Evolutionary conservation across 2,329 filamentous ascomycete genomes (phyloP), one percentile per base, ranked within the genome.

Genomic region (Scedosporium dehoogii): DNA sequence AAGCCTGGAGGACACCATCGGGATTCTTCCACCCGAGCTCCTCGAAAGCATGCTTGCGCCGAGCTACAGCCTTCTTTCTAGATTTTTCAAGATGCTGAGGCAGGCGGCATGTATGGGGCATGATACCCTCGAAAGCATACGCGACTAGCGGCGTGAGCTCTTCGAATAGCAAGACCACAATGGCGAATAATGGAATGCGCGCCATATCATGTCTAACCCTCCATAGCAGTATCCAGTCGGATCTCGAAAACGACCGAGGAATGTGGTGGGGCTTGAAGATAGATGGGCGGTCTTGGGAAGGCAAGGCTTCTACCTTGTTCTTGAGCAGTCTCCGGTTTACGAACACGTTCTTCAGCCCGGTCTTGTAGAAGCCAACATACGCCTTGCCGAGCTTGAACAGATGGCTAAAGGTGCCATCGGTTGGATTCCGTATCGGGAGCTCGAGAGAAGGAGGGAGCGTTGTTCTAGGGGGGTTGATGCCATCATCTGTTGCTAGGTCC

Each of bases 71-170:
- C 21, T 59, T 61, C 6, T 53, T 44, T 38, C 61, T 60, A n/a
- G 59, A 56, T 66, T 81, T 79, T 60, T 83, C 75, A 64, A 85
- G 74, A 75, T 97, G 93, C 46, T 76, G 78, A 0, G 93, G 93
- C 63, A 97, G 89, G 10, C 91, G 84, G 73, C 93, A 97, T 0
- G 91, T 88, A 68, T 85, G 85, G 0, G 93, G 93, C 27, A 96
- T 89, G 23, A 91, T 78, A 44, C 77, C 77, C 21, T 86, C 85
- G 27, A 96, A 76, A 38, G 85, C 82, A 6, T 92, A 77, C 1
- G 96, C 88, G 5, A 96, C 75, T 5, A 97, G 70, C 0, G 92
- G 91, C 1, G 92, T 90, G 75, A 96, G 88, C 74, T 97, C 93
- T 27, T 92, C 93, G 71, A 89, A 90, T 16, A 96, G 65, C 1